Evolutionary conservation across 495 filamentous ascomycete genomes (phyloP), one percentile per base, ranked within the genome.

Genomic region (Tuber microsphaerosporum): DNA sequence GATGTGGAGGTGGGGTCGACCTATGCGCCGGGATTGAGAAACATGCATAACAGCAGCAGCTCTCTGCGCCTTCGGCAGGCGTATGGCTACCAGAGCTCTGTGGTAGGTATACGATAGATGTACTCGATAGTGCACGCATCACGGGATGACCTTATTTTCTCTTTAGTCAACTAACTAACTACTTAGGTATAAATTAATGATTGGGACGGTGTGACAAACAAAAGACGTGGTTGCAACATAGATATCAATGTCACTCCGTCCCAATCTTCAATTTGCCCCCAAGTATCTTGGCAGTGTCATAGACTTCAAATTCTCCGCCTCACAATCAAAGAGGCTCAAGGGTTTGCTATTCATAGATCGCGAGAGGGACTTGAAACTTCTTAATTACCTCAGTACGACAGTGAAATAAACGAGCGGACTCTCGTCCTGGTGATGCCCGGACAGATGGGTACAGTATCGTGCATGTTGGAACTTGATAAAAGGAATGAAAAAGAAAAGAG

Each of bases 1-100:
- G 78, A 79, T 73, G 65, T n/a, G 73, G 48, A 79, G 39, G 72
- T 69, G 70, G 77, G 76, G 76, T 70, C 77, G 75, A 75, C 70
- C 72, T 73, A 71, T 70, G 26, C 34, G 26, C 56, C 56, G 56
- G 56, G 56, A 34, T 26, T 75, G 43, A 68, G 76, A 72, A 70
- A 68, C 72, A 61, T 71, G 51, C 74, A 77, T 77, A 46, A 20
- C 39, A 75, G 71, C 43, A 71, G 65, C 26, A 34, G 56, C 17
- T 4, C 56, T 65, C 56, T 65, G 56, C 56, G 14, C 56, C 26
- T 34, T 34, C 56, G 56, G 56, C 56, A 65, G 56, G 56, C 16
- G 31, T 65, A 34, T 61, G 56, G 56, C 34, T 65, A 34, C 56
- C 56, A 34, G 31, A 26, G 56, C n/a, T 65, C 56, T 65, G 56